Evolutionary conservation across 225 moss, liverwort and hornwort genomes (phyloP).

Genomic region (Takakia lepidozioides): DNA sequence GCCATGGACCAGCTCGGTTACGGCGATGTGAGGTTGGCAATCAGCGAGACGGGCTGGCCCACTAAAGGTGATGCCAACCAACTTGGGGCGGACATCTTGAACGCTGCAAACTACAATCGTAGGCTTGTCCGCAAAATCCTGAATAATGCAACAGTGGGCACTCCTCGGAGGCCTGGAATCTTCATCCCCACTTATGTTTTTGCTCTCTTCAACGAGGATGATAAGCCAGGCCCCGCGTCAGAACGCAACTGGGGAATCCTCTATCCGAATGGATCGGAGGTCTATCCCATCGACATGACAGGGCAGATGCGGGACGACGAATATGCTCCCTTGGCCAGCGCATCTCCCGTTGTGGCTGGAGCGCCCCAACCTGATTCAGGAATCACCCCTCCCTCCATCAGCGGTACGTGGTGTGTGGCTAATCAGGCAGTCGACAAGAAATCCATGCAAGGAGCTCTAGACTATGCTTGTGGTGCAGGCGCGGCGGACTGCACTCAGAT

Average conservation of each 20-base stretch:
- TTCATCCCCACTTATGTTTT: conserved; percentile 48
- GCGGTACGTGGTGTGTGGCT: conserved; percentile 69
- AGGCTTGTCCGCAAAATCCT: conserved; percentile 33
- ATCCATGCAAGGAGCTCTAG: conserved; percentile 41
- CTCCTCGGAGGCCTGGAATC: conserved; percentile 33
- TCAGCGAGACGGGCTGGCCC: conserved; percentile 64
- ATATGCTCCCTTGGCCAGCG: conserved; percentile 12
- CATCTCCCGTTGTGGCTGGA: not conserved
- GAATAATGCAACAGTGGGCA: conserved; percentile 23
- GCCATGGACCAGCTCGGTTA: conserved; percentile 38
- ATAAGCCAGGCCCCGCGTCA: conserved; percentile 34
- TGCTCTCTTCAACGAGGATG: conserved; percentile 48
- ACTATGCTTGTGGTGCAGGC: conserved; percentile 61
- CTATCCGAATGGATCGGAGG: conserved; percentile 26
- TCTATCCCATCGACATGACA: conserved; percentile 43
- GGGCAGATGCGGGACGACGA: conserved; percentile 14
- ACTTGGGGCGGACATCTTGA: conserved; percentile 24
- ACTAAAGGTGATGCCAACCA: conserved; percentile 32
- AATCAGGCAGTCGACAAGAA: conserved; percentile 24
- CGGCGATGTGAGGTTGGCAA: conserved; percentile 18
- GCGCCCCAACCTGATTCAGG: not conserved
- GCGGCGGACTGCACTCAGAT: conserved; percentile 43
- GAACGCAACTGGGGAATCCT: conserved; percentile 59
- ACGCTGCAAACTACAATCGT: conserved; percentile 44
- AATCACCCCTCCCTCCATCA: not conserved